Evolutionary conservation across 2,329 filamentous ascomycete species (phyloP), one percentile per base, ranked within the genome.

Genomic region (Sphaerostilbella broomeana): DNA sequence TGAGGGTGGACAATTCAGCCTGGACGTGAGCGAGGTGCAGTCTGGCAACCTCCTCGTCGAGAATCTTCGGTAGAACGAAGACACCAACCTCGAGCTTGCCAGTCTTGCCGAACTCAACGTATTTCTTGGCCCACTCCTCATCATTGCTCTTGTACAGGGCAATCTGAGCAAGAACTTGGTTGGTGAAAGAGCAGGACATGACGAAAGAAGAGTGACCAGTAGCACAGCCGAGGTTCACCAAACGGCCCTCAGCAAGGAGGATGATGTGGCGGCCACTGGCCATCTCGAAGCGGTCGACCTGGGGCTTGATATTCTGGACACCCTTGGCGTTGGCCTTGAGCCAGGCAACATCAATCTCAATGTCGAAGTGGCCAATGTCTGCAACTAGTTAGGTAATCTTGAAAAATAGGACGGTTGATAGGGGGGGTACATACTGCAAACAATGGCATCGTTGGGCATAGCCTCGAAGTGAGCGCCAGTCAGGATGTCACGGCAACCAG

Each of bases 181-280:
- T 98, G 79, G 89, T 94, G 84, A 98, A 98, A 51, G 90, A 97
- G 84, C 92, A 98, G 58, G 89, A 95, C 92, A 98, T 97, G 54
- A 98, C 92, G 70, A 98, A 98, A 38, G 90, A 97, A 55, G 89
- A 95, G 84, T 98, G 92, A 55, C 92, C 92, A 51, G 92, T 98
- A 64, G 92, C 92, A 71, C 92, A 98, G 69, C 92, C 92, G 57
- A 98, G 78, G 84, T 98, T 98, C 74, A 98, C 92, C 52, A 98
- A 85, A 76, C 92, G 90, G 57, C 92, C 92, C 77, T 97, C 92
- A 50, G 92, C 92, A 51, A 98, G 81, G 59, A 98, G 88, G 71
- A 98, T 94, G 77, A 98, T 89, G 79, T 97, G 84, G 59, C 86
- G 83, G 71, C 92, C 92, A 71, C 67, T 92, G 67, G 84, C 73